Conservation (phyloP, 176 grass and related monocot species). For the Alopecurus myosuroides region DNA sequence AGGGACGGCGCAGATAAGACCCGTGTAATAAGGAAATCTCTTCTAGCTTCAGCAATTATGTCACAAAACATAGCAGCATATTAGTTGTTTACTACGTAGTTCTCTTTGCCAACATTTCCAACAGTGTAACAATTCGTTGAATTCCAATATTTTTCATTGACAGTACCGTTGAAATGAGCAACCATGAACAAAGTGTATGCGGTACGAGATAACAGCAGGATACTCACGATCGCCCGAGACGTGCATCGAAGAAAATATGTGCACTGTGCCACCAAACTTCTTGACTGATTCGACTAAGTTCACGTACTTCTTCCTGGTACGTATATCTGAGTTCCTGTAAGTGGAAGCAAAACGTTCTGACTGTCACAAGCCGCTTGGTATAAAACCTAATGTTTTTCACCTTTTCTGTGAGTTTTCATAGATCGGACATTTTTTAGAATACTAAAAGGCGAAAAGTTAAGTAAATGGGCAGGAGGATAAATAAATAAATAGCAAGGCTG, state of each 20-base stretch:
- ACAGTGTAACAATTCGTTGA: not conserved
- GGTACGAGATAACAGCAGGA: not conserved
- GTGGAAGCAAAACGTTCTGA: conserved; percentile 12
- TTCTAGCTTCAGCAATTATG: not conserved
- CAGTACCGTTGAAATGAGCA: not conserved
- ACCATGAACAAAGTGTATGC: not conserved
- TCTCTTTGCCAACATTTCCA: not conserved
- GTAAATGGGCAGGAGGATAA: not conserved
- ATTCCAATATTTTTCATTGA: not conserved
- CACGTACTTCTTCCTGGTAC: conserved; percentile 69
- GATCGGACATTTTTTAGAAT: not conserved
- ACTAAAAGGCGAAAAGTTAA: not conserved
- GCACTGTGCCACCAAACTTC: conserved; percentile 61
- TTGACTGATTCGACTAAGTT: conserved; percentile 74
- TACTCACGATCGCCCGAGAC: conserved; percentile 90
- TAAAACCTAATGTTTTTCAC: not conserved
- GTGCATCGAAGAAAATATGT: conserved; percentile 96
- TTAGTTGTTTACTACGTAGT: not conserved
- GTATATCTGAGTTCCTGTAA: conserved; percentile 70
- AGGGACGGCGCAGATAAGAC: not conserved
- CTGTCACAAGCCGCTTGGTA: not conserved
- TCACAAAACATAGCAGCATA: not conserved
- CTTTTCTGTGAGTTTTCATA: not conserved
- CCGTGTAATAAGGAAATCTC: not conserved
- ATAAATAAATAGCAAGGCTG: not conserved